Evolutionary conservation across 768 basidiomycete genomes (phyloP).

Genomic region (Xanthoconium purpureum): DNA sequence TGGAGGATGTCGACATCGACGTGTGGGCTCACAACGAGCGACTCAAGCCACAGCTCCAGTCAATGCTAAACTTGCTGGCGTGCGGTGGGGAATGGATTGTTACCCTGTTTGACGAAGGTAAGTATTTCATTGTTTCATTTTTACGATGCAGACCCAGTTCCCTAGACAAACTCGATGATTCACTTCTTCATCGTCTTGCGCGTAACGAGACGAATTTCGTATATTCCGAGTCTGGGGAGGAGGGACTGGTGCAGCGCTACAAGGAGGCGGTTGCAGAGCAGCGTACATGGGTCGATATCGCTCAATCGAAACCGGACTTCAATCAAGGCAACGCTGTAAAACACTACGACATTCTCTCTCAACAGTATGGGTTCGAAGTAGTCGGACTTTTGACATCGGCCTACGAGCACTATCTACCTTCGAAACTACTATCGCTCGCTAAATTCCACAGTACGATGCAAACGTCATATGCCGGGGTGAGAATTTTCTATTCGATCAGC

Average conservation of each 20-base stretch:
- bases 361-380: background rate
- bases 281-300: background rate
- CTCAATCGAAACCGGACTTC: background rate
- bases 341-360: background rate
- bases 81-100: background rate
- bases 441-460: background rate
- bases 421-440: background rate
- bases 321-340: background rate
- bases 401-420: background rate
- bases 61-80: background rate
- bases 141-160: background rate
- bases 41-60: background rate
- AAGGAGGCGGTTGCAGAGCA: background rate
- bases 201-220: background rate
- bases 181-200: background rate
- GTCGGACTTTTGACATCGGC: background rate
- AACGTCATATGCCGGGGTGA: background rate
- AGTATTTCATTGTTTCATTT: background rate
- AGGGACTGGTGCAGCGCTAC: background rate
- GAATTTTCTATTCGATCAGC: background rate
- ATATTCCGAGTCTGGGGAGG: background rate
- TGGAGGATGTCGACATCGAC: background rate
- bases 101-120: background rate
- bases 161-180: background rate
- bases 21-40: background rate